Conservation (phyloP, 2,329 filamentous ascomycete species). For the Colletotrichum karsti region DNA sequence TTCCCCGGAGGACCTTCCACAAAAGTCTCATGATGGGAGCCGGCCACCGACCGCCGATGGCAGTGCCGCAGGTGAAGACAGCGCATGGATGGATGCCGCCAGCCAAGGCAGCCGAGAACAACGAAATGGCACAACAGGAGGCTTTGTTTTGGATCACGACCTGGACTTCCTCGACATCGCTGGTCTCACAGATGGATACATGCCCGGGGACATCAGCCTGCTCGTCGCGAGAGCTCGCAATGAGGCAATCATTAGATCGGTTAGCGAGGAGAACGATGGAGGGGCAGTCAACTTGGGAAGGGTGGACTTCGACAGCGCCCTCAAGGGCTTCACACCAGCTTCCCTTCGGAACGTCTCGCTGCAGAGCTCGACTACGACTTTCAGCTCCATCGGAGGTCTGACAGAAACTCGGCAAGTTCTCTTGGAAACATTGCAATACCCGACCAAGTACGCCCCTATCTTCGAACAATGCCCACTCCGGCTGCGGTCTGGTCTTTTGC, state of each 20-base stretch:
- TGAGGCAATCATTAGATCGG: slow-evolving; percentile 88
- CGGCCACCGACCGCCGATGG: slow-evolving; percentile 67
- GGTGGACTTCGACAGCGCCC: slow-evolving; percentile 82
- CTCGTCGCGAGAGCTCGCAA: slow-evolving; percentile 89
- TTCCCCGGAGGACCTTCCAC: slow-evolving; percentile 44
- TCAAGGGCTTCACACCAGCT: slow-evolving; percentile 93
- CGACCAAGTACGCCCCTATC: slow-evolving; percentile 96
- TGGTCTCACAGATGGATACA: slow-evolving; percentile 95
- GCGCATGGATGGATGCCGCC: slow-evolving; percentile 79
- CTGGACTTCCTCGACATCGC: slow-evolving; percentile 94
- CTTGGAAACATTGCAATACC: slow-evolving; percentile 94
- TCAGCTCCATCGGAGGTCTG: slow-evolving; percentile 90
- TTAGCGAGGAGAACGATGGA: slow-evolving; percentile 61
- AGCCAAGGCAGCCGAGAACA: slow-evolving; percentile 61
- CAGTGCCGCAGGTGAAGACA: slow-evolving; percentile 59
- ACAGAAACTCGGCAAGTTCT: slow-evolving; percentile 88
- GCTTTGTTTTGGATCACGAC: slow-evolving; percentile 77
- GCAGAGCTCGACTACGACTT: slow-evolving; percentile 92
- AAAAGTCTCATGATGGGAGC: slow-evolving; percentile 51
- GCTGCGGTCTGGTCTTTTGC: slow-evolving; percentile 88
- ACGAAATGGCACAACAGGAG: slow-evolving; percentile 52
- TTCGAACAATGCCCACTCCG: slow-evolving; percentile 95
- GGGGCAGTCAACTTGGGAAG: slow-evolving; percentile 70
- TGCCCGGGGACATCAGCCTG: slow-evolving; percentile 91
- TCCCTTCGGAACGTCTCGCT: slow-evolving; percentile 94